A percentile compares a stretch with the other conserved stretches of the same genome.
Conservation (phyloP, 257 asterid genomes). For the Ilex aquifolium region DNA sequence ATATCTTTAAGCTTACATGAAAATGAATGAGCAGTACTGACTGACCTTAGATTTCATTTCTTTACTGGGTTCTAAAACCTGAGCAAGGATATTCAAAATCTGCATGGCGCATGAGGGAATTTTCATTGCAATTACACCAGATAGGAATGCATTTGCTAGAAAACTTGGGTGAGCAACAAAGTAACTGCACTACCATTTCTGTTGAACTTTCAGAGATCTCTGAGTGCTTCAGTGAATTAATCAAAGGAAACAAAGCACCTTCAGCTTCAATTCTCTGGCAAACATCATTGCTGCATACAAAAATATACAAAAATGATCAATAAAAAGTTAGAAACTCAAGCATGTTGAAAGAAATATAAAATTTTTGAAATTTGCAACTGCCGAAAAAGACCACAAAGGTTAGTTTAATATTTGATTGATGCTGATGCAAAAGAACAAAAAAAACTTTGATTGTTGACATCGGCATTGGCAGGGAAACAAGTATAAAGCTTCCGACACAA, state of each 20-base stretch:
- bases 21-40: slow-evolving; percentile 9
- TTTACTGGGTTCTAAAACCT: slow-evolving; percentile 75
- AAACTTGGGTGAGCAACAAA: slow-evolving; percentile 8
- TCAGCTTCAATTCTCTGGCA: slow-evolving; percentile 67
- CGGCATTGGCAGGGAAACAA: not conserved
- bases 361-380: not conserved
- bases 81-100: slow-evolving; percentile 69
- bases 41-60: slow-evolving; percentile 65
- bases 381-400: slow-evolving; percentile 4
- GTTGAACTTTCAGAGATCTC: slow-evolving; percentile 33
- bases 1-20: slow-evolving; percentile 6
- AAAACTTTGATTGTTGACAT: no score
- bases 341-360: not conserved
- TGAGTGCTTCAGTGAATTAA: slow-evolving; percentile 48
- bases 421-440: no score
- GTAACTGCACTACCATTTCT: slow-evolving; percentile 41
- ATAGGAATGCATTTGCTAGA: not conserved
- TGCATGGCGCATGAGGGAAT: slow-evolving; percentile 20
- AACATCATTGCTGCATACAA: slow-evolving; percentile 55
- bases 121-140: not conserved
- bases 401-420: not conserved
- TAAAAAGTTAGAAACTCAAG: not conserved
- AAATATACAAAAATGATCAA: not conserved
- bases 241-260: slow-evolving; percentile 57
- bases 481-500: no score